Evolutionary conservation across 208 protist species (phyloP).

Genomic region (Herpetomonas tarakana): DNA sequence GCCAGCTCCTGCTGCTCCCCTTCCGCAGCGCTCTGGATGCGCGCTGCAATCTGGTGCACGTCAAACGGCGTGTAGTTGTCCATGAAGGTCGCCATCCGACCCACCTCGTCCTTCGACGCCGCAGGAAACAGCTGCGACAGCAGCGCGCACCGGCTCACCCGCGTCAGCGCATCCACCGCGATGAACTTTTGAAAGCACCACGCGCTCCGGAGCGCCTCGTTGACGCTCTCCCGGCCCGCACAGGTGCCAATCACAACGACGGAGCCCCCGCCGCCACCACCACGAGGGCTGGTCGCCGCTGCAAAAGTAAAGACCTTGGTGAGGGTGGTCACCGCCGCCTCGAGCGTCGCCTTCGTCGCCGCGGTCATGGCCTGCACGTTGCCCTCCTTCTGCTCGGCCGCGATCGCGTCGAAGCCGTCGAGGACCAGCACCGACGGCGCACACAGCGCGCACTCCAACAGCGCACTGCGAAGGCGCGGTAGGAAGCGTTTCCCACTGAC

Average conservation of each 20-base stretch:
- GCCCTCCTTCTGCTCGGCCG: slow-evolving; percentile 70
- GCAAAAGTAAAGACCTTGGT: slow-evolving; percentile 23
- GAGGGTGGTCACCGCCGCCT: slow-evolving; percentile 49
- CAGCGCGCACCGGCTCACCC: slow-evolving; percentile 40
- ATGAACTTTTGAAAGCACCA: slow-evolving; percentile 60
- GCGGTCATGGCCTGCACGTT: slow-evolving; percentile 54
- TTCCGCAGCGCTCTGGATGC: slow-evolving; percentile 26
- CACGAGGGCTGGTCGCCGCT: neutral
- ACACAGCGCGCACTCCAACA: slow-evolving; percentile 70
- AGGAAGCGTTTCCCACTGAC: slow-evolving; percentile 40
- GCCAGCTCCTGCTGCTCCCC: neutral
- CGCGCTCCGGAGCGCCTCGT: slow-evolving; percentile 60
- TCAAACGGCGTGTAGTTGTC: slow-evolving; percentile 92
- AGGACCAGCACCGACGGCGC: slow-evolving; percentile 82
- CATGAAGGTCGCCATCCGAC: slow-evolving; percentile 48
- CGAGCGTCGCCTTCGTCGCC: slow-evolving; percentile 56
- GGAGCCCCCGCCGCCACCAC: slow-evolving; percentile 16
- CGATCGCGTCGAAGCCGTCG: slow-evolving; percentile 83
- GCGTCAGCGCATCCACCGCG: slow-evolving; percentile 57
- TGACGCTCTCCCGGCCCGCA: slow-evolving; percentile 54
- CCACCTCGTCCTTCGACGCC: slow-evolving; percentile 21
- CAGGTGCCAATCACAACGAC: slow-evolving; percentile 77
- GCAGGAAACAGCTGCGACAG: slow-evolving; percentile 56
- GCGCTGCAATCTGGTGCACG: slow-evolving; percentile 43
- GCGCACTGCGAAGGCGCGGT: slow-evolving; percentile 29